Base-by-base conservation (phyloP, 495 filamentous ascomycete genomes). In the Platismatia glauca region DNA sequence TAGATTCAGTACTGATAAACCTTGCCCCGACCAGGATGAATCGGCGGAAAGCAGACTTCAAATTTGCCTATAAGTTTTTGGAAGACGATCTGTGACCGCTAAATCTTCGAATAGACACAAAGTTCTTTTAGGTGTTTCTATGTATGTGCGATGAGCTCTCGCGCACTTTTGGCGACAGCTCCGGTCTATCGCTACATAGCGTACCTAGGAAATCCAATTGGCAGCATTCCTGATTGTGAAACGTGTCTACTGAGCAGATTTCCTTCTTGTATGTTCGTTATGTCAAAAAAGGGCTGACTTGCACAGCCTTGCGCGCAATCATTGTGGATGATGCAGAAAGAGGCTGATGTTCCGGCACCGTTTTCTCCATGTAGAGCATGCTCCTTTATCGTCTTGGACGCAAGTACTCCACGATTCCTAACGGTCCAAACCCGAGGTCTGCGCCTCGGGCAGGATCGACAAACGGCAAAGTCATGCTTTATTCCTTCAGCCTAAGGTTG, bases 31-130 rank as follows among this genome's bases (percentile, higher is more conserved):
- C 53, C 71, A 98, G 94, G 94, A 98, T 98, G 94, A 98, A 97
- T 74, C 89, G 94, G 65, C 80, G 94, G 69, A 98, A 98, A 81
- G 91, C 89, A 43, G 94, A 98, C 72, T 98, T 98, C 78, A 94
- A 95, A 75, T 98, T 98, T 72, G 86, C 89, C 50, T 98, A 98
- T 80, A 95, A 96, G 75, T 98, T 91, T 77, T 79, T 95, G 62
- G 91, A 95, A 73, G 91, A 96, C 74, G 91, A 95, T 70, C 78
- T 95, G 79, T 94, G 78, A 78, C 58, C 44, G 52, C 44, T 33
- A 5, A 18, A 38, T 52, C 34, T 52, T 43, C 61, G 58, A 33
- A 39, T n/a, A 37, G 16, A 31, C 37, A 52, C n/a, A 24, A 44
- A 41, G 15, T 44, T 20, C 31, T 48, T 41, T 57, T 38, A 55